Conservation (phyloP, 2,329 filamentous ascomycete genomes). For the Xylaria sp. region DNA sequence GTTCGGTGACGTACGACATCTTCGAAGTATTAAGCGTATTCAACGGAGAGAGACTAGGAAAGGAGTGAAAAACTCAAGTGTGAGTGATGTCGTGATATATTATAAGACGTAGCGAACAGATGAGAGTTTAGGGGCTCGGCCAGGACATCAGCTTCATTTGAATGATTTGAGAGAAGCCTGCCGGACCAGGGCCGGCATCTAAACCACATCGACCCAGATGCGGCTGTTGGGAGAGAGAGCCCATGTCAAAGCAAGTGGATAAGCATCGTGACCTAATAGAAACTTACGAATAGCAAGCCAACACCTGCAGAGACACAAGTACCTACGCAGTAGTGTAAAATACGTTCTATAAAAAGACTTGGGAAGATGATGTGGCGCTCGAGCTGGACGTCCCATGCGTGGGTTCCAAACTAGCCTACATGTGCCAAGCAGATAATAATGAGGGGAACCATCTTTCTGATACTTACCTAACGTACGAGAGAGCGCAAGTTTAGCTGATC, state of each 20-base stretch:
- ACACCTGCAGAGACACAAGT: neutral
- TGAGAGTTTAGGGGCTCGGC: neutral
- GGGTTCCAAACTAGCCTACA: neutral
- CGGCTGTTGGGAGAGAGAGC: neutral
- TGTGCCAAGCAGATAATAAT: neutral
- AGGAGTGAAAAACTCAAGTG: neutral
- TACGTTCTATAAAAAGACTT: constrained; percentile 30
- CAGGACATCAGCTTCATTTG: constrained; percentile 22
- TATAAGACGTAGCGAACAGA: neutral
- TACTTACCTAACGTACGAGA: neutral
- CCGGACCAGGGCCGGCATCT: neutral
- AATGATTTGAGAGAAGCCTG: constrained; percentile 8
- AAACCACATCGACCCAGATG: neutral
- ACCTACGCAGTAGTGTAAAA: neutral
- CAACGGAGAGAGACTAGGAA: neutral
- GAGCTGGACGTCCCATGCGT: constrained; percentile 19
- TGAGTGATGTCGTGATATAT: neutral
- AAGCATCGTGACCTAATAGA: neutral
- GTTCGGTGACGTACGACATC: constrained; percentile 47
- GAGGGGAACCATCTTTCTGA: neutral
- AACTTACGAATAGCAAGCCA: neutral
- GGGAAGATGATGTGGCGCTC: constrained; percentile 35
- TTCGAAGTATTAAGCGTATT: constrained; percentile 11
- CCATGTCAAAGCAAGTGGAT: neutral
- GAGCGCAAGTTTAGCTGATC: neutral